Percentiles rank a stretch among this genome's conserved stretches.
Conservation (phyloP, 2,329 filamentous ascomycete genomes). For the Byssoonygena ceratinophila region DNA sequence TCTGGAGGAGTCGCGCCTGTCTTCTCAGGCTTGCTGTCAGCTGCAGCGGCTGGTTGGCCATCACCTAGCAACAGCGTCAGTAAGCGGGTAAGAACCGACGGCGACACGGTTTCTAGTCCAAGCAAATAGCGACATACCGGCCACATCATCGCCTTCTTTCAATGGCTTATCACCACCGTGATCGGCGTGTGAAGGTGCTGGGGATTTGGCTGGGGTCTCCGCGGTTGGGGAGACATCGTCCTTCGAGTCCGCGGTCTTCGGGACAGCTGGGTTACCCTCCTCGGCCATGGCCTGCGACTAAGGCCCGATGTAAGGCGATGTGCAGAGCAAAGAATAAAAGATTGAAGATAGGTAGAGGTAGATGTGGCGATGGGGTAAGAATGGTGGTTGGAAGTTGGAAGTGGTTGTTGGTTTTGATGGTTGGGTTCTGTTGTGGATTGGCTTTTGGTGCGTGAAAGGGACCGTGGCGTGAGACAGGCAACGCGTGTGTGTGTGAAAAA, state of each 20-base stretch:
- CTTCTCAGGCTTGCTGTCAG: constrained; percentile 18
- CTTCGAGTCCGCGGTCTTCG: constrained; percentile 26
- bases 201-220: constrained; percentile 17
- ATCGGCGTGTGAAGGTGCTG: constrained; percentile 20
- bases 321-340: constrained; percentile 3
- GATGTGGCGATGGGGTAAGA: constrained; percentile 9
- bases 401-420: constrained; percentile 12
- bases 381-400: constrained; percentile 12
- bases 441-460: constrained; percentile 18
- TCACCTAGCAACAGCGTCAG: constrained; percentile 18
- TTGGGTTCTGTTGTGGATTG: constrained; percentile 21
- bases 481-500: constrained; percentile 15
- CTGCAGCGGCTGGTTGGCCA: constrained; percentile 16
- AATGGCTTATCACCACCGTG: constrained; percentile 20
- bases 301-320: not conserved
- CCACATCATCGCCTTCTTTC: constrained; percentile 23
- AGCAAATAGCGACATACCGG: constrained; percentile 21
- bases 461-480: constrained; percentile 23
- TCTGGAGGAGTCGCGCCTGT: constrained; percentile 17
- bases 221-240: constrained; percentile 16
- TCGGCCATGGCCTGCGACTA: constrained; percentile 29
- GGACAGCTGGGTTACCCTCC: constrained; percentile 27
- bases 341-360: not conserved
- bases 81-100: not conserved
- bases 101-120: not conserved